Evolutionary conservation across 148 eudicot species (phyloP).

Genomic region (Rhododendron ovatum): DNA sequence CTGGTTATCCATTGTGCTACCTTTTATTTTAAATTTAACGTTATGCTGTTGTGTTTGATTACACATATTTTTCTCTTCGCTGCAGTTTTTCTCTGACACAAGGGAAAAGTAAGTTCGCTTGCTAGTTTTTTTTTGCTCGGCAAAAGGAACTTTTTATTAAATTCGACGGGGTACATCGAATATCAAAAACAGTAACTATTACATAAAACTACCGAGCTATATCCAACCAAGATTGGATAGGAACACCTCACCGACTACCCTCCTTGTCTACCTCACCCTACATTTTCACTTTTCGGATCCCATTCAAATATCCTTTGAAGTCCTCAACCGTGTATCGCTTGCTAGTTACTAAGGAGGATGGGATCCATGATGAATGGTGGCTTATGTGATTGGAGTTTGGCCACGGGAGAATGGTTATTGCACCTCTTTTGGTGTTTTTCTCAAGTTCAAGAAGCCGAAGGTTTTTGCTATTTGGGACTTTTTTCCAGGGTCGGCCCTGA

Average conservation of each 20-base stretch:
- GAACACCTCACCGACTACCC: too few species aligned
- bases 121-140: too few species aligned
- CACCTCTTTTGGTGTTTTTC: neutral
- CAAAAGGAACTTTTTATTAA: too few species aligned
- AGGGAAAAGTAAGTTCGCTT: neutral
- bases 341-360: too few species aligned
- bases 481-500: slow-evolving; percentile 39
- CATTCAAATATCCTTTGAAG: too few species aligned
- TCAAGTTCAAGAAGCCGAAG: slow-evolving; percentile 50
- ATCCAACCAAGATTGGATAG: too few species aligned
- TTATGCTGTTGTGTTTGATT: neutral
- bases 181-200: too few species aligned
- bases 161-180: too few species aligned
- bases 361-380: slow-evolving; percentile 15
- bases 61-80: neutral
- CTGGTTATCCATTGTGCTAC: neutral
- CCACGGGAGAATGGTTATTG: neutral
- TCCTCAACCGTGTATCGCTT: too few species aligned
- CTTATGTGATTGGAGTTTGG: slow-evolving; percentile 1
- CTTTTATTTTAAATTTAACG: neutral
- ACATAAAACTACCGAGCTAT: too few species aligned
- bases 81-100: neutral
- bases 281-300: too few species aligned
- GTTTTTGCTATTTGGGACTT: slow-evolving; percentile 57
- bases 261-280: too few species aligned